Percentiles rank a stretch among this genome's conserved stretches.
phyloP scores from a whole-genome alignment of 345 rosid genomes.

The Stellera chamaejasme region DNA sequence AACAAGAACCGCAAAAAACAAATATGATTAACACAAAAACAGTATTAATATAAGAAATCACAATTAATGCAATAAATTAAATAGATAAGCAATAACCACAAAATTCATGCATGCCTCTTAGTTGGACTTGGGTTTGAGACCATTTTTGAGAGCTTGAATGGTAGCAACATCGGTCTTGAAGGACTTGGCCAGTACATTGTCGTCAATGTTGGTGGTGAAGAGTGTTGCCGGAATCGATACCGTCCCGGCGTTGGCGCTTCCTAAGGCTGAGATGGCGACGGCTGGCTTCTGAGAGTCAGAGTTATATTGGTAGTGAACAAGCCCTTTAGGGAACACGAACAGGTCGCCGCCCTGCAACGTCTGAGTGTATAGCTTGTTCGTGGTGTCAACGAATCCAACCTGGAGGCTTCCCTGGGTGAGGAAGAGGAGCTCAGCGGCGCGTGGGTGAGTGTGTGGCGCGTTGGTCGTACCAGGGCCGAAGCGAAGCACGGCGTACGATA shows the following conservation, averaged over 20 bases:
- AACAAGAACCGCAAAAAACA: too few relatives aligned
- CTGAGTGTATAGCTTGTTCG: slow-evolving; percentile 28
- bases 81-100: too few relatives aligned
- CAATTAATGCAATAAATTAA: too few relatives aligned
- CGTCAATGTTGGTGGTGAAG: slow-evolving; percentile 26
- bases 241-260: slow-evolving; percentile 27
- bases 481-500: slow-evolving; percentile 25
- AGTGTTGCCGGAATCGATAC: slow-evolving; percentile 19
- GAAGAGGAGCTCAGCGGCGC: slow-evolving; percentile 24
- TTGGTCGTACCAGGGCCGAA: slow-evolving; percentile 17
- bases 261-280: slow-evolving; percentile 18
- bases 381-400: slow-evolving; percentile 36
- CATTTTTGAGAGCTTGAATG: slow-evolving; percentile 21
- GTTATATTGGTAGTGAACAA: slow-evolving; percentile 27
- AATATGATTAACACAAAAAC: too few relatives aligned
- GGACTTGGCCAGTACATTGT: slow-evolving; percentile 23
- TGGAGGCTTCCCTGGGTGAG: slow-evolving; percentile 18
- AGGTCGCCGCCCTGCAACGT: slow-evolving; percentile 22
- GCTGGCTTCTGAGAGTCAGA: slow-evolving; percentile 8
- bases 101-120: too few relatives aligned
- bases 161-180: slow-evolving; percentile 28
- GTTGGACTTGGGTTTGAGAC: slow-evolving; percentile 13
- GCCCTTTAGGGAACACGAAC: slow-evolving; percentile 34
- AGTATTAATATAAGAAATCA: too few relatives aligned
- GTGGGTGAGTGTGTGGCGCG: slow-evolving; percentile 32